Base-by-base conservation (phyloP, 108 stramenopile species). In the Stephanodiscus triporus region DNA sequence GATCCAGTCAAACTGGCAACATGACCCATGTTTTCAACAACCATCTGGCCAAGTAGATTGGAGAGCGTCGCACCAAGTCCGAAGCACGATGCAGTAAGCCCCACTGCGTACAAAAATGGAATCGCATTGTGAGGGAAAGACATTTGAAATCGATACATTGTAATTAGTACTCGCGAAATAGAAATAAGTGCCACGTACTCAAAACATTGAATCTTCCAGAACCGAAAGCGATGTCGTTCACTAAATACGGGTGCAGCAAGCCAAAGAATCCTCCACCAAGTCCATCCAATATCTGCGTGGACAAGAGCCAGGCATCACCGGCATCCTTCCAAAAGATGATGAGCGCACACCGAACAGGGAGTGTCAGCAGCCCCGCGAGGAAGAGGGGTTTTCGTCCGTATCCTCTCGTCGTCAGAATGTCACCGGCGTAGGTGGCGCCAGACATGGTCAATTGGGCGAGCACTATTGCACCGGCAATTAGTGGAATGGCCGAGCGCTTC, bases 221-320 rank as follows among this genome's bases (percentile, higher is more conserved):
- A 27, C 94, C 94, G 83, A 95, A 95, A 11, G 94, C 88, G 24
- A 95, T 90, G 66, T 95, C 94, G 13, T 90, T 90, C 16, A 95
- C 90, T 64, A 95, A 81, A 49, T 87, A 92, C 2, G 94, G 94
- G 72, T 95, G 94, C 27, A 95, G 57, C 19, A 95, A 58, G 0
- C 94, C 89, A 61, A 88, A 91, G 50, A 95, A 86, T 19, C 94
- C 94, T 19, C 90, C 91, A 6, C 90, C 94, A 53, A 95, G 36
- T 26, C 94, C 94, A 76, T 95, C 94, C 30, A 95, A 72, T 43
- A 95, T 91, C 70, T 92, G 94, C 51, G 94, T 95, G 9, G 91
- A 92, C 57, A 95, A 60, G 48, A 95, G 63, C 36, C 56, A 89
- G 9, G 80, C 50, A 10, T 91, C 87, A 4, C 94, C 89, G 27